phyloP scores from a whole-genome alignment of 805 yeast species.

The Candida patagonica region DNA sequence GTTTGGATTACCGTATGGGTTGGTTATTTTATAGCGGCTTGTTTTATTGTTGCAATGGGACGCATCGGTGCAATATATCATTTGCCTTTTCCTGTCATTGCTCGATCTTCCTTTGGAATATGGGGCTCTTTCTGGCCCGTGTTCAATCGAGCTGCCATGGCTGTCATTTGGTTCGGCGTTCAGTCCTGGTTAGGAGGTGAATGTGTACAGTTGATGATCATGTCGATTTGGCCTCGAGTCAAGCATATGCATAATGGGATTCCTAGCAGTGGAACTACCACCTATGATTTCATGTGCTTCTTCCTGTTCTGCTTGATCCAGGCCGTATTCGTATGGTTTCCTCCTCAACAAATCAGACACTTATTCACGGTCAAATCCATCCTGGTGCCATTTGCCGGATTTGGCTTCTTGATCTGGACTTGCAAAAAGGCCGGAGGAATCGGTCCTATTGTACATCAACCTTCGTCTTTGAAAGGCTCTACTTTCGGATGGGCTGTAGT shows the following conservation, averaged over 20 bases:
- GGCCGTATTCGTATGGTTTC: slow-evolving; percentile 71
- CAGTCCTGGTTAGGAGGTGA: slow-evolving; percentile 81
- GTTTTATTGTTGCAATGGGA: slow-evolving; percentile 61
- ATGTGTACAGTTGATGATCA: slow-evolving; percentile 68
- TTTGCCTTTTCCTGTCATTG: slow-evolving; percentile 73
- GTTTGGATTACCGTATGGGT: slow-evolving; percentile 85
- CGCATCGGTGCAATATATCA: slow-evolving; percentile 77
- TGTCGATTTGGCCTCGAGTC: slow-evolving; percentile 54
- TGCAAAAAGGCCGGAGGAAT: slow-evolving; percentile 70
- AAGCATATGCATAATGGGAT: slow-evolving; percentile 38
- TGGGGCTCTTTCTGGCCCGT: slow-evolving; percentile 87
- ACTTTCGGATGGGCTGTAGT: slow-evolving; percentile 79
- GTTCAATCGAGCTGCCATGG: slow-evolving; percentile 79
- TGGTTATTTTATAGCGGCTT: slow-evolving; percentile 64
- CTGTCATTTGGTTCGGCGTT: slow-evolving; percentile 80
- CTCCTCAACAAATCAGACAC: slow-evolving; percentile 76
- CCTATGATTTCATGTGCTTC: slow-evolving; percentile 64
- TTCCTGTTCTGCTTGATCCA: slow-evolving; percentile 76
- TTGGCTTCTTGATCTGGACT: slow-evolving; percentile 79
- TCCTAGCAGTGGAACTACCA: slow-evolving; percentile 50
- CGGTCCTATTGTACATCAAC: slow-evolving; percentile 59
- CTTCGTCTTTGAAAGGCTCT: slow-evolving; percentile 44
- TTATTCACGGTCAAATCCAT: slow-evolving; percentile 75
- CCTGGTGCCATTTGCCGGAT: slow-evolving; percentile 73
- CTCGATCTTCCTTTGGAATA: slow-evolving; percentile 76